Evolutionary conservation across 2,329 filamentous ascomycete genomes (phyloP), one percentile per base, ranked within the genome.

Genomic region (Fusarium veterinarium): DNA sequence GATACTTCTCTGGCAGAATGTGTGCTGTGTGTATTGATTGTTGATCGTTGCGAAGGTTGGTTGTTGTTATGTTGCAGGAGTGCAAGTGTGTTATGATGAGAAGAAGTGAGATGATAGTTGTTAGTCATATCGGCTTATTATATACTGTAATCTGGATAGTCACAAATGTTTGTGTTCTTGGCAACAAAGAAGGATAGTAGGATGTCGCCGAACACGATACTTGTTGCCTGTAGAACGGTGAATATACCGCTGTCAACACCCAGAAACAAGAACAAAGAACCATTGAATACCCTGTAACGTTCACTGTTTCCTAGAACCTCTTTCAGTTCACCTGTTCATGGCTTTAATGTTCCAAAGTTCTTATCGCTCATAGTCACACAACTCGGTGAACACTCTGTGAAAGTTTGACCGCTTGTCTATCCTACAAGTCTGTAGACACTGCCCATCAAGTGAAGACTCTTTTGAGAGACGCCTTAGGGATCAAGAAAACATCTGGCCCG

Each of bases 261-360:
- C 2, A 33, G 4, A 17, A 17, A 38, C 19, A 6, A 17, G 20
- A 16, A 63, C 37, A 63, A 63, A 63, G 42, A 23, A 10, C 28
- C 12, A 8, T 3, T 1, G 6, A 59, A 7, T 7, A 16, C 33
- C 6, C 6, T 33, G 7, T 3, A n/a, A 3, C 5, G 12, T 33
- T n/a, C 17, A 19, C 3, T 9, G 8, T 25, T 33, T 2, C 13
- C 1, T n/a, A 23, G 8, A 11, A 6, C 2, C 12, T 1, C 30
- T 19, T 49, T 0, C 0, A 13, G 7, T 23, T 31, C 20, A 23
- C 10, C 7, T 0, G 20, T 23, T 31, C 13, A 14, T 33, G 13
- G 6, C 13, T 8, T 14, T 6, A 31, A 33, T 33, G 31, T 14
- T 33, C 5, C 13, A 5, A 14, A 12, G 31, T 33, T 14, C 31